A percentile compares a stretch with the other conserved stretches of the same genome.
Evolutionary conservation across 139 green algal genomes (phyloP).

Genomic region (Gonium pectorale): DNA sequence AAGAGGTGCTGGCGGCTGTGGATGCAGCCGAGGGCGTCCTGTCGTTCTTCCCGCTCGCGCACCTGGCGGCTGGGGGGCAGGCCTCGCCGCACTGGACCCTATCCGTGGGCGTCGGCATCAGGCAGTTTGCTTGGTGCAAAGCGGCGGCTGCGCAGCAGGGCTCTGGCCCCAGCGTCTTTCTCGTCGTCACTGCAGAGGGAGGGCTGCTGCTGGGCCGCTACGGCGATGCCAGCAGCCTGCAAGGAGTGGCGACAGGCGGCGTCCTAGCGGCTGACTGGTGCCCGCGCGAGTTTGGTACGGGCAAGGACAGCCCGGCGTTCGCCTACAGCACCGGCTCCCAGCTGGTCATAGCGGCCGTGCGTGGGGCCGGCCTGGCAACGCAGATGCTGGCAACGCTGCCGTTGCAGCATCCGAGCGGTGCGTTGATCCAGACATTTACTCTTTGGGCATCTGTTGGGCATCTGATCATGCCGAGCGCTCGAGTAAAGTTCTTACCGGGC

Average conservation of each 20-base stretch:
- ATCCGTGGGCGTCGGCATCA: background rate
- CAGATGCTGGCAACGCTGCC: background rate
- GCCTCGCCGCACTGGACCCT: background rate
- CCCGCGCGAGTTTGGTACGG: background rate
- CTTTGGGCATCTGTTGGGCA: no score
- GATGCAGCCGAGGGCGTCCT: background rate
- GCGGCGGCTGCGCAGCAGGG: background rate
- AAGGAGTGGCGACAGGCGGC: background rate
- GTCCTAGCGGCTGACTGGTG: slow-evolving; percentile 35
- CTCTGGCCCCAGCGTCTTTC: background rate
- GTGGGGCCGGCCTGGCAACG: background rate
- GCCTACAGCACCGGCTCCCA: slow-evolving; percentile 10
- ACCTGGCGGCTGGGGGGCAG: background rate
- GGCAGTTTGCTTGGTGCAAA: slow-evolving; percentile 42
- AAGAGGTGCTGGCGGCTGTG: slow-evolving; percentile 34
- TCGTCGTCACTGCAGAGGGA: background rate
- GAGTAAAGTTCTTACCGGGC: no score
- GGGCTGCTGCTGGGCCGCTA: slow-evolving; percentile 12
- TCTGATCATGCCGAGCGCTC: no score
- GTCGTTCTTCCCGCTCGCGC: slow-evolving; percentile 20
- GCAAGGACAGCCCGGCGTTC: background rate
- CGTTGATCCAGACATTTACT: no score
- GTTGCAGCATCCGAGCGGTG: slow-evolving; percentile 24
- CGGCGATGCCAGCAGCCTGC: background rate
- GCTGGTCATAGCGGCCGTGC: slow-evolving; percentile 7